Conservation (phyloP, 352 stramenopile genomes). For the Phytophthora nicotianae region DNA sequence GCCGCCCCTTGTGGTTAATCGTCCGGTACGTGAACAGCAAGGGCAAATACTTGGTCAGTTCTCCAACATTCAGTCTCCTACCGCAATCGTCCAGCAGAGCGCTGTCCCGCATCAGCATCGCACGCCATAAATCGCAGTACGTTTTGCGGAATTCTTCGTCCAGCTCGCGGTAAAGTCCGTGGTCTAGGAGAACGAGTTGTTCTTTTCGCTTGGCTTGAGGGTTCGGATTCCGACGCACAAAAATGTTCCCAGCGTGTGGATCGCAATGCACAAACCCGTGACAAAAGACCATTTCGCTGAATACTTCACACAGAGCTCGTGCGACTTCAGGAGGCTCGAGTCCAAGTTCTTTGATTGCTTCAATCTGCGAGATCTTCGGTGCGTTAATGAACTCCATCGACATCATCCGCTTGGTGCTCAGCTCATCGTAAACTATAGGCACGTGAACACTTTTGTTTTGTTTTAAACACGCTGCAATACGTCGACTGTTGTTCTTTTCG, state of each 20-base stretch:
- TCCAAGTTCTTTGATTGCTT: slow-evolving; percentile 79
- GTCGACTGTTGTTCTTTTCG: slow-evolving; percentile 82
- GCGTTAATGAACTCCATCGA: slow-evolving; percentile 98
- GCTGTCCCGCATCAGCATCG: slow-evolving; percentile 92
- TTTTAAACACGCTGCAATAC: slow-evolving; percentile 63
- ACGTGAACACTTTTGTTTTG: slow-evolving; percentile 74
- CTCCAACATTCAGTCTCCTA: slow-evolving; percentile 54
- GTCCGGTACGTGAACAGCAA: slow-evolving; percentile 89
- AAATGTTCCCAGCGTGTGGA: slow-evolving; percentile 95
- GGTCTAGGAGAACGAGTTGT: slow-evolving; percentile 97
- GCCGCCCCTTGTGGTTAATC: slow-evolving; percentile 58
- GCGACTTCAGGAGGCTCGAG: slow-evolving; percentile 87
- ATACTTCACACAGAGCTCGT: slow-evolving; percentile 90
- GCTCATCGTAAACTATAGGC: slow-evolving; percentile 83
- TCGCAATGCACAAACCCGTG: slow-evolving; percentile 97
- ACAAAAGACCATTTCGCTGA: slow-evolving; percentile 96
- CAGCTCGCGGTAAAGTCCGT: slow-evolving; percentile 96
- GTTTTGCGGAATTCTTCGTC: slow-evolving; percentile 93
- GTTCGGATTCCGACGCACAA: slow-evolving; percentile 74
- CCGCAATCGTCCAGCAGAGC: slow-evolving; percentile 70
- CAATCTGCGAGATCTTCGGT: slow-evolving; percentile 92
- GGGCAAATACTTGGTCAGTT: slow-evolving; percentile 73
- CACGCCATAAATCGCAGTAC: slow-evolving; percentile 96
- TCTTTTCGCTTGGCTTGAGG: slow-evolving; percentile 51
- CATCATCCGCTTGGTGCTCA: slow-evolving; percentile 91